These are phyloP conservation scores for Aspergillus sergii DNA, from an alignment of 2,329 filamentous ascomycete species.

Conservation along the genomic window DNA sequence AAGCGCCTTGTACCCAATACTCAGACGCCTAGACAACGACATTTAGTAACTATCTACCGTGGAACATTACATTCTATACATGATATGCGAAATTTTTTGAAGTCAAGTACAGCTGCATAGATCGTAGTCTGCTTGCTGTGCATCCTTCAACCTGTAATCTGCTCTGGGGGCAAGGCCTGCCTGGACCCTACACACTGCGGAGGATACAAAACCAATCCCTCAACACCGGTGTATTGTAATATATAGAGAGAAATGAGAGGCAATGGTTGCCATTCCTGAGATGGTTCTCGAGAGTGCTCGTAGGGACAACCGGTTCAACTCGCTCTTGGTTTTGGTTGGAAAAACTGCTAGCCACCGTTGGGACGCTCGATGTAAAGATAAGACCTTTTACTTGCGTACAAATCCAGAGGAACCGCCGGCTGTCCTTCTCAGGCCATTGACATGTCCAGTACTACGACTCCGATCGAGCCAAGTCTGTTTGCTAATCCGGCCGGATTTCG, in stretches of 20 bases:
- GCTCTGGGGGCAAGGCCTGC: neutral
- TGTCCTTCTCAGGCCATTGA: slow-evolving; percentile 42
- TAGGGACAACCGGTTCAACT: neutral
- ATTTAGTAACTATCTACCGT: neutral
- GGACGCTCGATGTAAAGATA: neutral
- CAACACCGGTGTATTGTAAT: neutral
- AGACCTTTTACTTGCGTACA: slow-evolving; percentile 32
- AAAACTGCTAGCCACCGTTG: neutral
- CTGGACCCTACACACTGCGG: neutral
- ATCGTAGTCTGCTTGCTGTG: neutral
- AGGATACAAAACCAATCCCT: neutral
- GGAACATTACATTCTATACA: neutral
- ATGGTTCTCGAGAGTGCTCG: neutral
- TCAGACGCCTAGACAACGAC: neutral
- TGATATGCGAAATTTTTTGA: neutral
- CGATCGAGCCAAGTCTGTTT: slow-evolving; percentile 45
- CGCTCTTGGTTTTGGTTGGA: neutral
- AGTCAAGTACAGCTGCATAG: neutral
- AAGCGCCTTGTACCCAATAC: neutral
- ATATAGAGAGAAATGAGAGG: neutral
- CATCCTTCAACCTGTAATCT: neutral
- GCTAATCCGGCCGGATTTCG: slow-evolving; percentile 40
- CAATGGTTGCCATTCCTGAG: neutral
- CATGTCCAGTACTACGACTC: slow-evolving; percentile 32
- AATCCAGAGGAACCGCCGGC: slow-evolving; percentile 40